Evolutionary conservation across 2,329 filamentous ascomycete genomes (phyloP).

Genomic region (Aspergillus eucalypticola): DNA sequence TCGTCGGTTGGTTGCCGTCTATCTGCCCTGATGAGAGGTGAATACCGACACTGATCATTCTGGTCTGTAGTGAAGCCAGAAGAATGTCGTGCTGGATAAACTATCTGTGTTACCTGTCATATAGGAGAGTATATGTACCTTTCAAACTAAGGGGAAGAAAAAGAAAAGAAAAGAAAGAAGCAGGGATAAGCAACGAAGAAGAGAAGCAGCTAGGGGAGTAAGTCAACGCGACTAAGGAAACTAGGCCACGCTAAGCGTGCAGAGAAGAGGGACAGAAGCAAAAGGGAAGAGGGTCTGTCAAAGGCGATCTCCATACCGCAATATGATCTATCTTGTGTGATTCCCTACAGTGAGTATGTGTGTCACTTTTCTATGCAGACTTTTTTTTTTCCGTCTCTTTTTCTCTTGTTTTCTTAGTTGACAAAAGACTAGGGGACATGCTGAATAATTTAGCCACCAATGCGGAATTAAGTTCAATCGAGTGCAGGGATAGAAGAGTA

Average conservation of each 20-base stretch:
- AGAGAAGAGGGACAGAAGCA: not conserved
- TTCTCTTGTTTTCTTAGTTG: not conserved
- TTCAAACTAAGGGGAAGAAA: not conserved
- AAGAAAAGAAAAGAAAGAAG: not conserved
- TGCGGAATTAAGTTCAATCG: not conserved
- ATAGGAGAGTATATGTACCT: not conserved
- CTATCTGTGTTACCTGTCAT: not conserved
- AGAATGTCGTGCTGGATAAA: not conserved
- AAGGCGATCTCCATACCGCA: constrained; percentile 8
- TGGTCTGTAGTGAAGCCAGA: not conserved
- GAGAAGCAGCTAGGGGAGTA: not conserved
- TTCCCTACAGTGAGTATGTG: not conserved
- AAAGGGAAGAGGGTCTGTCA: not conserved
- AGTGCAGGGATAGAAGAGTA: not conserved
- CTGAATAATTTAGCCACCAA: not conserved
- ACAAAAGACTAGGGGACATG: not conserved
- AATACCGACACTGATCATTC: not conserved
- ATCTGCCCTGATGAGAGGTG: not conserved
- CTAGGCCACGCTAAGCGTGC: constrained; percentile 1
- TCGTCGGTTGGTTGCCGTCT: not conserved
- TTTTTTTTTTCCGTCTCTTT: too few species aligned
- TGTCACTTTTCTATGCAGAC: not conserved
- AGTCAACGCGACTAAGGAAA: not conserved
- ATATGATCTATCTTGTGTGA: not conserved
- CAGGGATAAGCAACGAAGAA: too few species aligned